Percentiles rank a stretch among this genome's conserved stretches.
phyloP scores from a whole-genome alignment of 768 basidiomycete genomes.

The Phylloporus rhodoxanthus region DNA sequence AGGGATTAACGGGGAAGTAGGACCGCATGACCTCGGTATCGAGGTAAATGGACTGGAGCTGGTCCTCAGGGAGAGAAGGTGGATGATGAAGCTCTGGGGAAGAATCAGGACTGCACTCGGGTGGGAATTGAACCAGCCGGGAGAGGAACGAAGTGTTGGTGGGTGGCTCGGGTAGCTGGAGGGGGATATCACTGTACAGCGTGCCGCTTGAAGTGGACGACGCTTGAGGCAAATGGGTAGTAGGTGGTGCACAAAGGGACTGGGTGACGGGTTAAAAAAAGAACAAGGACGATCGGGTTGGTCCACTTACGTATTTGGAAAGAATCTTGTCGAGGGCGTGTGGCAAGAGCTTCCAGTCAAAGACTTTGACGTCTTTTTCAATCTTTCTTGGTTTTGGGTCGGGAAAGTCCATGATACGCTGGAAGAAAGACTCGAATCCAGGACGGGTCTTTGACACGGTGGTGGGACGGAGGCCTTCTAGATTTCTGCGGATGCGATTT shows the following conservation, averaged over 20 bases:
- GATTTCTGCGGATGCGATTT: slow-evolving; percentile 89
- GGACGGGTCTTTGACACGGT: slow-evolving; percentile 85
- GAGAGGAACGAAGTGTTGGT: slow-evolving; percentile 19
- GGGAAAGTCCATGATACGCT: slow-evolving; percentile 93
- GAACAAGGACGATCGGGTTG: neutral
- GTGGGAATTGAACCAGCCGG: slow-evolving; percentile 15
- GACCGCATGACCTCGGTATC: slow-evolving; percentile 17
- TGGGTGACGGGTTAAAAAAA: slow-evolving; percentile 16
- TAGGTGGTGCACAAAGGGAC: slow-evolving; percentile 45
- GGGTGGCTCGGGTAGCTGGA: slow-evolving; percentile 10
- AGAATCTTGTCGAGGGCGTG: slow-evolving; percentile 75
- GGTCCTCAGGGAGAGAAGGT: slow-evolving; percentile 20
- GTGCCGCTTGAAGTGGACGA: slow-evolving; percentile 18
- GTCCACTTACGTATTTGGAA: slow-evolving; percentile 68
- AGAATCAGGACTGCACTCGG: slow-evolving; percentile 11
- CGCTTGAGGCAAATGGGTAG: slow-evolving; percentile 17
- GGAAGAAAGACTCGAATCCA: slow-evolving; percentile 83
- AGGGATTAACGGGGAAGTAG: slow-evolving; percentile 18
- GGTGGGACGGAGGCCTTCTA: slow-evolving; percentile 87
- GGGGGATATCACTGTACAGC: slow-evolving; percentile 3
- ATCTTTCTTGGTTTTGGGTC: slow-evolving; percentile 93
- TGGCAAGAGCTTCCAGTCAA: slow-evolving; percentile 66
- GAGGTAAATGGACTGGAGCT: slow-evolving; percentile 19
- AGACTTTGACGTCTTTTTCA: slow-evolving; percentile 93
- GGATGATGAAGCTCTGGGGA: slow-evolving; percentile 11